These are phyloP conservation scores for Puccinia hordei DNA, from an alignment of 1,284 basidiomycete species.

Conservation along the genomic window DNA sequence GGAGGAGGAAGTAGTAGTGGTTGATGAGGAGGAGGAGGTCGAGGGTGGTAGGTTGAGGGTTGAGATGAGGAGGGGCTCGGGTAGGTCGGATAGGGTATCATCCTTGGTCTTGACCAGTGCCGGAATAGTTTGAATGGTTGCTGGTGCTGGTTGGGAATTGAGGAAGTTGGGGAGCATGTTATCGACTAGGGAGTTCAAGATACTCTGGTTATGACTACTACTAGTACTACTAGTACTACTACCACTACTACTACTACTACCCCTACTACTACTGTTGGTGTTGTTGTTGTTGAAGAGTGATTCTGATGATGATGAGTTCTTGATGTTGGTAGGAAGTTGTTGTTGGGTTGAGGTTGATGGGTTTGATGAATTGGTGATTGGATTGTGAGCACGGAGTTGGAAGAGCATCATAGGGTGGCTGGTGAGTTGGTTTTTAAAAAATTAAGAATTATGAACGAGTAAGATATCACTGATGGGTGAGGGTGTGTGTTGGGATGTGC, in stretches of 20 bases:
- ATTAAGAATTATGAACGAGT: neutral
- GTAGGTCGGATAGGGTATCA: neutral
- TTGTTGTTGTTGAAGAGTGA: neutral
- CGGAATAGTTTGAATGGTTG: too few relatives aligned
- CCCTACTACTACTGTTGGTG: neutral
- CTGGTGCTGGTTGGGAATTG: neutral
- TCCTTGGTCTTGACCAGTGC: neutral
- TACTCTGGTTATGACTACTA: too few relatives aligned
- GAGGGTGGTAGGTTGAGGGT: constrained; percentile 10
- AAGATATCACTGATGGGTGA: too few relatives aligned
- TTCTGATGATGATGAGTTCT: neutral
- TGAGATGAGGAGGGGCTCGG: constrained; percentile 7
- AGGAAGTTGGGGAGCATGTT: neutral
- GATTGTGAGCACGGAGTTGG: constrained; percentile 31
- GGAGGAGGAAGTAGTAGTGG: neutral
- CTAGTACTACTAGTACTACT: too few relatives aligned
- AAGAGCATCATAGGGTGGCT: too few relatives aligned
- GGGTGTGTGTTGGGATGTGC: neutral
- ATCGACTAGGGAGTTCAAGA: neutral
- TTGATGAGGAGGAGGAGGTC: neutral
- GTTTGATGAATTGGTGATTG: too few relatives aligned
- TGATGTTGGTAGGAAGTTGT: neutral
- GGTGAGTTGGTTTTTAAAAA: too few relatives aligned
- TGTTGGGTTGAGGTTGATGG: neutral
- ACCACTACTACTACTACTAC: too few relatives aligned